These are phyloP conservation scores for Bipolaris sorokiniana DNA, from an alignment of 2,329 filamentous ascomycete species.

Conservation along the genomic window DNA sequence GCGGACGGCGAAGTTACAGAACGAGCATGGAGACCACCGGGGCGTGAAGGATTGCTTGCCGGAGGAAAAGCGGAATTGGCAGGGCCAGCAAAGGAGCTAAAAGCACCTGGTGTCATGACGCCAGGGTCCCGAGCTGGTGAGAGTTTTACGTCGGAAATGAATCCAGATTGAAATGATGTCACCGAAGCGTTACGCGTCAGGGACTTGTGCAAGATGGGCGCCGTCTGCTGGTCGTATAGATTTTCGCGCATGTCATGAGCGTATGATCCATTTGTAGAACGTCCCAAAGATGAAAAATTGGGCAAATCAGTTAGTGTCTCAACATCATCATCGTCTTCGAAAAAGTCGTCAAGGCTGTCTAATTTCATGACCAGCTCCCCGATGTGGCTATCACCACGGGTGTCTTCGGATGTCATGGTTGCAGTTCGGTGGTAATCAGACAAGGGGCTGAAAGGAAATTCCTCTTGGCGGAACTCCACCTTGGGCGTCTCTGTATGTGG, in stretches of 20 bases:
- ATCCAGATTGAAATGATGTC: conserved; percentile 84
- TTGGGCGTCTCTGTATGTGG: conserved; percentile 77
- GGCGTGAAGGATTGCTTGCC: conserved; percentile 53
- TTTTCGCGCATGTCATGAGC: conserved; percentile 63
- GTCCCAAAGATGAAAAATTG: conserved; percentile 42
- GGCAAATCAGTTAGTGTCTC: conserved; percentile 42
- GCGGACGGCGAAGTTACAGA: conserved; percentile 82
- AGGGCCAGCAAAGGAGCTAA: conserved; percentile 48
- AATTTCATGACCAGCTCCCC: conserved; percentile 76
- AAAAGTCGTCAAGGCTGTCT: conserved; percentile 63
- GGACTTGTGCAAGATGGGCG: conserved; percentile 87
- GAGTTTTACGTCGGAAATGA: conserved; percentile 70
- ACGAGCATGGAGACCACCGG: conserved; percentile 72
- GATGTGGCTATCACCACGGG: conserved; percentile 72
- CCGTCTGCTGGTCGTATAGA: conserved; percentile 89
- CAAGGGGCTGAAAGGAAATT: conserved; percentile 79
- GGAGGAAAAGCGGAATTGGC: conserved; percentile 29
- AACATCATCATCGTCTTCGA: conserved; percentile 54
- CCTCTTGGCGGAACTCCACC: conserved; percentile 90
- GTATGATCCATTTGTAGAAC: conserved; percentile 37
- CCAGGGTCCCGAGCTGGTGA: conserved; percentile 61
- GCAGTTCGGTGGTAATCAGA: conserved; percentile 75
- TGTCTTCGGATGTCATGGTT: conserved; percentile 91
- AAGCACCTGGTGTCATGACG: conserved; percentile 64
- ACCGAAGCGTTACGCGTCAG: conserved; percentile 72